Conservation (phyloP, 345 rosid species). For the Cardamine occulta region DNA sequence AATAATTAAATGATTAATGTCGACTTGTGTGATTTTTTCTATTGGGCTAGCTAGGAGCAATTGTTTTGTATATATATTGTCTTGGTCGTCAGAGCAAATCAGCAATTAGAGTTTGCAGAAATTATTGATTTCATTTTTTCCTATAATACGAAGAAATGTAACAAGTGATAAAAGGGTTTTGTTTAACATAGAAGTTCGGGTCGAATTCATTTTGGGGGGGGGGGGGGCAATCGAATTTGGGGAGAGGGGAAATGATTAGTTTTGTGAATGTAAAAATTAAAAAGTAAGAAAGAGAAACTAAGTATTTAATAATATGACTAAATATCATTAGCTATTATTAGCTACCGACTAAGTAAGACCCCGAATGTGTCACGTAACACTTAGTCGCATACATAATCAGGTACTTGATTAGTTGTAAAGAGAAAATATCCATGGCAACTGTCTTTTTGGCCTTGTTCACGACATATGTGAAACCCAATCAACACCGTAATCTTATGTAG, state of each 20-base stretch:
- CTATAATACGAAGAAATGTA: neutral
- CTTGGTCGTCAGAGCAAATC: slow-evolving; percentile 22
- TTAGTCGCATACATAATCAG: slow-evolving; percentile 24
- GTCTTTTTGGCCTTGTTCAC: slow-evolving; percentile 11
- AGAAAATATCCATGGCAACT: slow-evolving; percentile 4
- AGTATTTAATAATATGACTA: slow-evolving; percentile 8
- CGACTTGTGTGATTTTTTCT: slow-evolving; percentile 26
- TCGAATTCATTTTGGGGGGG: slow-evolving; percentile 24
- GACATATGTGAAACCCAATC: slow-evolving; percentile 16
- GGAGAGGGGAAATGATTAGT: slow-evolving; percentile 26
- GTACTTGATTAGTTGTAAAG: slow-evolving; percentile 30
- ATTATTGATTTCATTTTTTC: slow-evolving; percentile 5
- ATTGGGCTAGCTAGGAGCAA: slow-evolving; percentile 37
- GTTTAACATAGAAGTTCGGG: slow-evolving; percentile 30
- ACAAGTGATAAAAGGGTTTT: slow-evolving; percentile 8
- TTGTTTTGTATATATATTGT: neutral
- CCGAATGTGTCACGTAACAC: slow-evolving; percentile 18
- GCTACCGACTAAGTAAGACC: slow-evolving; percentile 20
- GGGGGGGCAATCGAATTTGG: neutral
- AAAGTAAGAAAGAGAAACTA: neutral
- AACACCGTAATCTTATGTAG: slow-evolving; percentile 6
- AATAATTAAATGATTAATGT: slow-evolving; percentile 35
- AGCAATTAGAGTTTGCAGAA: slow-evolving; percentile 7
- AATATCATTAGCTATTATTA: slow-evolving; percentile 11
- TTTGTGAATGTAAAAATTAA: neutral